These are phyloP conservation scores for Dactylellina haptotyla DNA, from an alignment of 2,329 filamentous ascomycete species.

Conservation along the genomic window DNA sequence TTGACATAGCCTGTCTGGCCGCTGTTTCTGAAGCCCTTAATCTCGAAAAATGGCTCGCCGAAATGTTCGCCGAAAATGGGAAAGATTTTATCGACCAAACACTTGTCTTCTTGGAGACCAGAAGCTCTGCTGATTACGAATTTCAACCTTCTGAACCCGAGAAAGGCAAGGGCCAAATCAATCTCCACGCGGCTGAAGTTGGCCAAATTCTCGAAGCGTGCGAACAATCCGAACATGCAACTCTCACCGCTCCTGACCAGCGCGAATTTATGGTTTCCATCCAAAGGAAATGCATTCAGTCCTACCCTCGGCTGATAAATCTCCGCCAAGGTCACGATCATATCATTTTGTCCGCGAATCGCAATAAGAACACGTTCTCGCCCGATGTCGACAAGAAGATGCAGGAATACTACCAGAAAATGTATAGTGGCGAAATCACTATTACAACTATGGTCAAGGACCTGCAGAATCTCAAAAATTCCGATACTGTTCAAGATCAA, in stretches of 20 bases:
- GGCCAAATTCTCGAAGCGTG: conserved; percentile 45
- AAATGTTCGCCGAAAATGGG: conserved; percentile 58
- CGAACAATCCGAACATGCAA: conserved; percentile 48
- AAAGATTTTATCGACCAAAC: conserved; percentile 68
- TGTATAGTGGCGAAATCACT: conserved; percentile 92
- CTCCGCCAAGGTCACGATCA: conserved; percentile 93
- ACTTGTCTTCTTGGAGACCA: conserved; percentile 67
- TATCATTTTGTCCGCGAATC: conserved; percentile 85
- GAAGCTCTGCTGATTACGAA: conserved; percentile 49
- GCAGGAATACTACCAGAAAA: conserved; percentile 97
- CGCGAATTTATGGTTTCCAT: conserved; percentile 77
- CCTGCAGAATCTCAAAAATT: conserved; percentile 87
- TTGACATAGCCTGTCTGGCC: conserved; percentile 57
- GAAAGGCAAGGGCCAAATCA: conserved; percentile 29
- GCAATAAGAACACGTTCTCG: conserved; percentile 81
- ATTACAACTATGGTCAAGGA: conserved; percentile 86
- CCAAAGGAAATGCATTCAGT: conserved; percentile 87
- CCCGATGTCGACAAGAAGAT: conserved; percentile 84
- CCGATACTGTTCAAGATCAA: conserved; percentile 82
- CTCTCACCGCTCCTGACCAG: conserved; percentile 64
- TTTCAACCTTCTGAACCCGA: conserved; percentile 48
- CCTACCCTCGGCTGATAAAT: conserved; percentile 94
- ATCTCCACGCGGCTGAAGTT: conserved; percentile 48
- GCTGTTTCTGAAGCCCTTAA: conserved; percentile 57
- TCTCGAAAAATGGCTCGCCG: conserved; percentile 57